Evolutionary conservation across 1,139 yeast genomes (phyloP).

Genomic region (Blastobotrys raffinosifermentans): DNA sequence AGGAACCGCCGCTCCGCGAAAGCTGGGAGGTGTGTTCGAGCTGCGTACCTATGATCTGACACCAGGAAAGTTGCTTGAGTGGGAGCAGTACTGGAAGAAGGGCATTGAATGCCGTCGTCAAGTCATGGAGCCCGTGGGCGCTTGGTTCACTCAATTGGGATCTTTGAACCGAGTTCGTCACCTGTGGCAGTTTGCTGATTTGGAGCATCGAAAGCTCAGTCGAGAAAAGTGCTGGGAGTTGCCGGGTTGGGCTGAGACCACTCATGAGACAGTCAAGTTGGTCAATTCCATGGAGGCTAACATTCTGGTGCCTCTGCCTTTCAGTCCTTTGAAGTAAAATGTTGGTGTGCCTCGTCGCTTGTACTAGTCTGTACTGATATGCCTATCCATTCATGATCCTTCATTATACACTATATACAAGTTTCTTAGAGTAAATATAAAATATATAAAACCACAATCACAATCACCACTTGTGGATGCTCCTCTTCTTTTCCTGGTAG

Average conservation of each 20-base stretch:
- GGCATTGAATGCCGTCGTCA: slow-evolving; percentile 40
- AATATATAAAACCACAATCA: not conserved
- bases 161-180: slow-evolving; percentile 38
- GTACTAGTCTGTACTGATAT: too few species aligned
- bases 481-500: slow-evolving; percentile 6
- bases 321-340: slow-evolving; percentile 36
- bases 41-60: slow-evolving; percentile 36
- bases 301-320: slow-evolving; percentile 37
- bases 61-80: slow-evolving; percentile 38
- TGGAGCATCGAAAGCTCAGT: slow-evolving; percentile 38
- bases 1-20: slow-evolving; percentile 39
- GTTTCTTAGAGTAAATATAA: not conserved
- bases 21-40: slow-evolving; percentile 40
- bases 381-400: not conserved
- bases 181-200: slow-evolving; percentile 41
- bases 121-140: slow-evolving; percentile 44
- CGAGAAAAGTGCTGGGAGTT: slow-evolving; percentile 41
- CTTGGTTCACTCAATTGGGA: slow-evolving; percentile 41
- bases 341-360: too few species aligned
- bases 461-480: too few species aligned
- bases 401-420: not conserved
- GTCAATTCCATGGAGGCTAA: slow-evolving; percentile 36
- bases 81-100: slow-evolving; percentile 39
- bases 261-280: slow-evolving; percentile 39
- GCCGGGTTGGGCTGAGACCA: slow-evolving; percentile 41